Base-by-base conservation (phyloP, 257 asterid species). In the Vinca minor region DNA sequence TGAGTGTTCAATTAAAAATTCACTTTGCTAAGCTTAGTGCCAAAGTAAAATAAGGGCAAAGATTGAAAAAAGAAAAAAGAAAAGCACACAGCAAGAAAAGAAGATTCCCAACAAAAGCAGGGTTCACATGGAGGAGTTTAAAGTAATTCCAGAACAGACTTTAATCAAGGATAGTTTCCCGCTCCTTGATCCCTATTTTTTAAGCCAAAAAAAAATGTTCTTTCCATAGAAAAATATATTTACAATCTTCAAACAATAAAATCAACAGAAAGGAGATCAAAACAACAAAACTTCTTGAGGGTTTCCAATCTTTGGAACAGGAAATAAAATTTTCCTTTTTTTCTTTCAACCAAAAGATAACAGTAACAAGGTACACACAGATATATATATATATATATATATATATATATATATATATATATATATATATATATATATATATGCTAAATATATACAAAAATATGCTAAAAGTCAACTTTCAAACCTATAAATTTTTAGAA, bases 1-100 rank as follows among this genome's bases (percentile, higher is more conserved):
- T 61, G 61, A 61, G 69, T 66, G 69, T 60, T 50, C 23, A 35
- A 63, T 48, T 28, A 34, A 18, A 75, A 60, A 67, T 55, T 68
- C 65, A 77, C 73, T 75, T 73, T 23, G 28, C 76, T 66, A 76
- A 75, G 53, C 96, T 84, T 83, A 86, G 75, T 75, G 44, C 62
- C 83, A 74, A 89, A 83, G 93, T 69, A 72, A 85, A 74, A 77
- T 14, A 52, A 67, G 65, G 59, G 48, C 66, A 67, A 61, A 71
- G 69, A 58, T 58, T 62, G 64, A 29, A 15, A 74, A n/a, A n/a
- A n/a, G n/a, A n/a, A n/a, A n/a, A n/a, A 71, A 80, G 87, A 77
- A 87, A 89, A 84, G 87, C 91, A 75, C 83, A 78, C 73, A 81
- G 79, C 89, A 85, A 81, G 92, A 71, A 84, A 85, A 81, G 94